Percentiles rank a stretch among this genome's conserved stretches.
Conservation (phyloP, 2,329 filamentous ascomycete genomes). For the Botryosphaeria dothidea region DNA sequence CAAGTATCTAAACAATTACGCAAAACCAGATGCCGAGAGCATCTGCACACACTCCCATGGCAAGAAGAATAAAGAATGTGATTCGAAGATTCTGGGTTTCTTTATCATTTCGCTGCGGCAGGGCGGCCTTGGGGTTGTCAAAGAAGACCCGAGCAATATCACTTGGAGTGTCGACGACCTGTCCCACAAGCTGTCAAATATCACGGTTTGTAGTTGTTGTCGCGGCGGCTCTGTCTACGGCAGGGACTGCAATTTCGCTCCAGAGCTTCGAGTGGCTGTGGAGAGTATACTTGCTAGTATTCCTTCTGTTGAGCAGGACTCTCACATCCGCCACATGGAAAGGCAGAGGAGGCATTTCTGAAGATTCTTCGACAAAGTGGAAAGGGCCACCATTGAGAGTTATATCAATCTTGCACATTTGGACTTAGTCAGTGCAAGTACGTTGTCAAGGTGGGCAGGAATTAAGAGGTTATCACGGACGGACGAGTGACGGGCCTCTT, state of each 20-base stretch:
- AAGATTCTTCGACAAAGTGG: no score
- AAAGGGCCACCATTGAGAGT: no score
- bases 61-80: background rate
- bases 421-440: no score
- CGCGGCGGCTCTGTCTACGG: background rate
- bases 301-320: background rate
- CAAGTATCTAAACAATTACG: background rate
- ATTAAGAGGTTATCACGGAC: no score
- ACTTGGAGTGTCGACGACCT: background rate
- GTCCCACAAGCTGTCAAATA: background rate
- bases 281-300: background rate
- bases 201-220: background rate
- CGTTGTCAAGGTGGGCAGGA: no score
- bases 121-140: background rate
- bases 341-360: background rate
- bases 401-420: no score
- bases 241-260: background rate
- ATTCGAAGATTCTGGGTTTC: background rate
- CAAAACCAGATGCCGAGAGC: background rate
- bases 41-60: background rate
- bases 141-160: background rate
- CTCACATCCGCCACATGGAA: background rate
- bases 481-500: no score
- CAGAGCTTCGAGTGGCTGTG: background rate
- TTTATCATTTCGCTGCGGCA: background rate